Evolutionary conservation across 768 basidiomycete genomes (phyloP).

Genomic region (Serendipita vermifera): DNA sequence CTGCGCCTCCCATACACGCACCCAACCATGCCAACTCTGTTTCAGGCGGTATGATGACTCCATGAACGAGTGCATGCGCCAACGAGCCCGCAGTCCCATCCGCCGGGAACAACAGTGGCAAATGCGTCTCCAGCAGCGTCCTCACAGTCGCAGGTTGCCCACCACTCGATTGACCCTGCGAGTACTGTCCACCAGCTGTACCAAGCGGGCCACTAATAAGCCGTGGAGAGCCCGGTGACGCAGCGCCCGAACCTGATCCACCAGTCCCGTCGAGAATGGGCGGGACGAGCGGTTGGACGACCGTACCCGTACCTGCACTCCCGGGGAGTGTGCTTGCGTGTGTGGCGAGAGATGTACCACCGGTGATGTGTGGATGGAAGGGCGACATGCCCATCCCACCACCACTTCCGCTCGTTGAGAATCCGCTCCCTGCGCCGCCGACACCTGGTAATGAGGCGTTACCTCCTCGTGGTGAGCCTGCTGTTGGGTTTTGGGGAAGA

Average conservation of each 20-base stretch:
- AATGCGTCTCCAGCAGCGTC: conserved; percentile 51
- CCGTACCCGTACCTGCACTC: conserved; percentile 41
- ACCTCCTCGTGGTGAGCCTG: not conserved
- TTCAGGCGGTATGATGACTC: conserved; percentile 67
- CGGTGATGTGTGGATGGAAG: not conserved
- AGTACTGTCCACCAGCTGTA: not conserved
- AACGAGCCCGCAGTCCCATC: conserved; percentile 31
- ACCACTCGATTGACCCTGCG: conserved; percentile 23
- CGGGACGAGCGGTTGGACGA: conserved; percentile 78
- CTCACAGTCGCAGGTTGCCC: conserved; percentile 61
- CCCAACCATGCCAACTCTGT: conserved; percentile 93
- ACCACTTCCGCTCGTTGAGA: too few species aligned
- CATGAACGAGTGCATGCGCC: conserved; percentile 74
- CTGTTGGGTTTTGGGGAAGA: not conserved
- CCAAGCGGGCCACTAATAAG: not conserved
- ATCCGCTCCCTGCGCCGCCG: conserved; percentile 1
- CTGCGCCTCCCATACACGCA: conserved; percentile 79
- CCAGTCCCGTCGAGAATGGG: conserved; percentile 41
- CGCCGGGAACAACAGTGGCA: conserved; percentile 69
- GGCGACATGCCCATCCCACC: too few species aligned
- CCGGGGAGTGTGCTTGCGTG: not conserved
- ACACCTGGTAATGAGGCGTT: not conserved
- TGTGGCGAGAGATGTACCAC: not conserved
- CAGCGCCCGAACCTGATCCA: not conserved
- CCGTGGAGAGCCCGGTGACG: not conserved